Evolutionary conservation across 2,329 filamentous ascomycete genomes (phyloP), one percentile per base, ranked within the genome.

Genomic region (Fusarium pseudonygamai): DNA sequence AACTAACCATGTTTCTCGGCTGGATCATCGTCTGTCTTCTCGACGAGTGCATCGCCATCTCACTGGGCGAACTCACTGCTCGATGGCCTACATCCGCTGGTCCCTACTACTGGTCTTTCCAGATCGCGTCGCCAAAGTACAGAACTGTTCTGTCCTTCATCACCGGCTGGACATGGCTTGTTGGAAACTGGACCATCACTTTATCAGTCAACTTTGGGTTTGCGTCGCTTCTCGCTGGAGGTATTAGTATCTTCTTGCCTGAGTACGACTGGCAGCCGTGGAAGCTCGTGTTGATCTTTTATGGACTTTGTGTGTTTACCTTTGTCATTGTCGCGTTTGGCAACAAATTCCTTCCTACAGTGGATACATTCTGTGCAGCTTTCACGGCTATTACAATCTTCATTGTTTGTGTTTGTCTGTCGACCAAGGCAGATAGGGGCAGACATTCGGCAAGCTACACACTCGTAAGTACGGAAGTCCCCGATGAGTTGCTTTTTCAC

Each of bases 211-310:
- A 92, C 26, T 87, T 93, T 42, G 86, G 93, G 5, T 91, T 91
- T 32, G 92, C 90, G 58, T 88, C 92, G 75, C 86, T 94, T 56
- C 88, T 94, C 49, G 80, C 92, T 12, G 90, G 90, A 46, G 86
- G 92, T 46, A 90, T 93, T 59, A 85, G 88, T 14, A 82, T 94
- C 53, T 88, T 91, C 80, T 82, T 92, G 73, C 85, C 89, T 3
- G 84, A 82, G 59, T 94, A 91, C 74, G 84, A 85, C 26, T 77
- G 89, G 20, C 82, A 91, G 73, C 78, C 87, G 6, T 94, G 91
- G 90, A 92, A 94, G 78, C 90, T 93, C 60, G 93, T 94, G 75
- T 82, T 94, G 39, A 91, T 93, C 67, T 94, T 93, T 80, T 88
- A 92, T 67, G 91, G 84, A 16, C 90, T 91, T 77, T 92, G 89